Evolutionary conservation across 192 early-diverging fungal species (phyloP).

Genomic region (Fimicolochytrium jonesii): DNA sequence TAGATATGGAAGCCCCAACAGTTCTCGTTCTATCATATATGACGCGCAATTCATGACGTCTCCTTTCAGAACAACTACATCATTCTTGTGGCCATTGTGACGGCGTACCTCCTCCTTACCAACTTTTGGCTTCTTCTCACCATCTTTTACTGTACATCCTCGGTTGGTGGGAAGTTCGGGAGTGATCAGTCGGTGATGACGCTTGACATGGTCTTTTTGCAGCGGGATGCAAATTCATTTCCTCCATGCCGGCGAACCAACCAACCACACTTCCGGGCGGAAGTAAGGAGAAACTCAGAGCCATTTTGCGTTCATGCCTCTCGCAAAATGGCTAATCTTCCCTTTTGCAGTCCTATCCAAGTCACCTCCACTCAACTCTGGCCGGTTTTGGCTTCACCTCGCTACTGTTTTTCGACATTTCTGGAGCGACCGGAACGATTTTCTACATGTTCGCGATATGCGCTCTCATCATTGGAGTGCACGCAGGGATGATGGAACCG

Average conservation of each 20-base stretch:
- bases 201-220: too few relatives aligned
- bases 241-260: slow-evolving; percentile 32
- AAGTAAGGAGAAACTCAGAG: slow-evolving; percentile 16
- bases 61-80: slow-evolving; percentile 40
- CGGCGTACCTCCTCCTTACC: slow-evolving; percentile 39
- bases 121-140: slow-evolving; percentile 41
- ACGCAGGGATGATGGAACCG: slow-evolving; percentile 46
- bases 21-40: too few relatives aligned
- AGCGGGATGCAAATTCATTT: slow-evolving; percentile 33
- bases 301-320: too few relatives aligned
- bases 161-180: too few relatives aligned
- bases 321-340: too few relatives aligned
- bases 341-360: too few relatives aligned
- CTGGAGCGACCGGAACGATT: slow-evolving; percentile 30
- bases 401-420: slow-evolving; percentile 34
- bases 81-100: slow-evolving; percentile 33
- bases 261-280: slow-evolving; percentile 23
- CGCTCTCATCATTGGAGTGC: slow-evolving; percentile 26
- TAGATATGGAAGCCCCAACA: too few relatives aligned
- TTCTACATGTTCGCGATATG: slow-evolving; percentile 35
- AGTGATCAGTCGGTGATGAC: too few relatives aligned
- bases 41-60: background rate
- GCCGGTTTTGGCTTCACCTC: slow-evolving; percentile 26
- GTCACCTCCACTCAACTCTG: slow-evolving; percentile 41
- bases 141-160: slow-evolving; percentile 39